phyloP scores from a whole-genome alignment of 345 rosid species.

The Euphorbia tirucalli region DNA sequence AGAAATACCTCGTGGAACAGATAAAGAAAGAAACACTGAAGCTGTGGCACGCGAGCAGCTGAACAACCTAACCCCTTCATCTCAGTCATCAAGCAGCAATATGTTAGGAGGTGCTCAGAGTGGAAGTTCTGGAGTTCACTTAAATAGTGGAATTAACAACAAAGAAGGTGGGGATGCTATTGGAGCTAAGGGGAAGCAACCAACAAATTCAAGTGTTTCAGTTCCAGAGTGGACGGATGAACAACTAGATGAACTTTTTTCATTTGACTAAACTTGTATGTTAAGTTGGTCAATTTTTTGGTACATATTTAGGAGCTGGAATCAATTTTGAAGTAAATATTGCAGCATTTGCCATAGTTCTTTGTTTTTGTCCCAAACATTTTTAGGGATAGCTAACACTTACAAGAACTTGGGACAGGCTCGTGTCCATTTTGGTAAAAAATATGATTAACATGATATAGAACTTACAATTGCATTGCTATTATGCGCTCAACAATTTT shows the following conservation, averaged over 20 bases:
- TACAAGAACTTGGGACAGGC: too few species aligned
- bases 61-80: slow-evolving; percentile 6
- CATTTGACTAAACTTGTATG: slow-evolving; percentile 41
- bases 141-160: not conserved
- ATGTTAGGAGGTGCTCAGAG: slow-evolving; percentile 10
- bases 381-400: too few species aligned
- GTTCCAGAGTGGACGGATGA: slow-evolving; percentile 83
- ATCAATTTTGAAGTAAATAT: not conserved
- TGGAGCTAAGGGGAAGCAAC: slow-evolving; percentile 14
- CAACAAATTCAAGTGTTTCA: slow-evolving; percentile 25
- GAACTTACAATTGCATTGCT: too few species aligned
- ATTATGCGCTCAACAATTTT: too few species aligned
- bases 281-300: not conserved
- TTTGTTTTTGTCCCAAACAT: too few species aligned
- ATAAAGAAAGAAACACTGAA: not conserved
- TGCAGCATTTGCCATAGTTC: not conserved
- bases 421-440: too few species aligned
- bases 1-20: slow-evolving; percentile 9
- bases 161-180: slow-evolving; percentile 1
- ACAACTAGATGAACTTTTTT: slow-evolving; percentile 74
- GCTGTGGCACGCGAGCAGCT: slow-evolving; percentile 14
- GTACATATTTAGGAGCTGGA: not conserved
- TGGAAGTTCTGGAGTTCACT: slow-evolving; percentile 7
- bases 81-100: slow-evolving; percentile 22
- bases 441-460: too few species aligned